phyloP scores from a whole-genome alignment of 495 filamentous ascomycete species.

The Achaetomiella virescens region DNA sequence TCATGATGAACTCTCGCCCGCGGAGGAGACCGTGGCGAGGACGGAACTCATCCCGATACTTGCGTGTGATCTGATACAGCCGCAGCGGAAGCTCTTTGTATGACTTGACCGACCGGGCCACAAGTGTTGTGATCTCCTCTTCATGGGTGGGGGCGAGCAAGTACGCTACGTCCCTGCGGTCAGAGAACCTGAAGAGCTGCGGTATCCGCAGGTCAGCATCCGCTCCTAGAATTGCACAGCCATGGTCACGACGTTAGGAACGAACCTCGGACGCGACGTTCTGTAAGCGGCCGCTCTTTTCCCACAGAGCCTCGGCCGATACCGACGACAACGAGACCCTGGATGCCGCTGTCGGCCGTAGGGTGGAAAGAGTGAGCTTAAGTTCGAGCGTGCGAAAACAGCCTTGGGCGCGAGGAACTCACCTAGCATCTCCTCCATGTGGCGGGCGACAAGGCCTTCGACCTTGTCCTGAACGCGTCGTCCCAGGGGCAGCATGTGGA shows the following conservation, averaged over 20 bases:
- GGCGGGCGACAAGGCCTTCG: constrained; percentile 75
- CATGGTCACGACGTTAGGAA: background rate
- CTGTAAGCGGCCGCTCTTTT: constrained; percentile 43
- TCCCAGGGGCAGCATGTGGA: constrained; percentile 90
- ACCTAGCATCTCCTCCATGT: constrained; percentile 75
- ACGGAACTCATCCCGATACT: constrained; percentile 88
- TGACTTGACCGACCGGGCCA: constrained; percentile 66
- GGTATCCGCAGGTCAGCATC: constrained; percentile 9
- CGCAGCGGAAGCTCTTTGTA: constrained; percentile 82
- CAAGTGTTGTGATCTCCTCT: constrained; percentile 85
- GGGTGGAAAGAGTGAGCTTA: background rate
- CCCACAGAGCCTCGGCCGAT: constrained; percentile 80
- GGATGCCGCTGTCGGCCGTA: constrained; percentile 58
- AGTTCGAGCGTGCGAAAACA: no score
- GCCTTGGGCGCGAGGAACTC: constrained; percentile 18
- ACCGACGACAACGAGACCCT: constrained; percentile 84
- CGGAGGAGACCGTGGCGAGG: constrained; percentile 84
- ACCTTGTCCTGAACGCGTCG: constrained; percentile 84
- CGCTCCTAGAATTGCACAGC: background rate
- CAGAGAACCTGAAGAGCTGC: constrained; percentile 73
- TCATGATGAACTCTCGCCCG: constrained; percentile 95
- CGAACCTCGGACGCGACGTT: constrained; percentile 38
- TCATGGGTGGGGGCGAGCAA: constrained; percentile 92
- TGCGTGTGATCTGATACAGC: constrained; percentile 88
- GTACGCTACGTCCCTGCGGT: constrained; percentile 68